phyloP scores from a whole-genome alignment of 2,329 filamentous ascomycete genomes.

The Colletotrichum sojae region DNA sequence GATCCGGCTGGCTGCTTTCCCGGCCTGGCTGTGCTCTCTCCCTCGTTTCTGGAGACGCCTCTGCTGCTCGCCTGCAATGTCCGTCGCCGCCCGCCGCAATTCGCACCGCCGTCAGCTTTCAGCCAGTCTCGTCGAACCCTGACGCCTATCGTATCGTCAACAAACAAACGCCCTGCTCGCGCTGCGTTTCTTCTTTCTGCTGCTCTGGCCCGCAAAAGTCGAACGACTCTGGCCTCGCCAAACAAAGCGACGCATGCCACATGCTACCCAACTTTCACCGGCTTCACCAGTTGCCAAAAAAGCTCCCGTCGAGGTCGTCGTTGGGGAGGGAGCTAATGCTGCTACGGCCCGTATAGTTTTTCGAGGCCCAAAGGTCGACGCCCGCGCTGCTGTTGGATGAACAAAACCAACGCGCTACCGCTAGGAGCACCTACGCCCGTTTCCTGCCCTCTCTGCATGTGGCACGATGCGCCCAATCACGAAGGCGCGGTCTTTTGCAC shows the following conservation, averaged over 20 bases:
- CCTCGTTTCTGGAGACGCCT: constrained; percentile 18
- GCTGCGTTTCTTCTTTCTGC: constrained; percentile 7
- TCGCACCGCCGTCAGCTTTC: constrained; percentile 8
- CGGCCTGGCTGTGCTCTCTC: constrained; percentile 20
- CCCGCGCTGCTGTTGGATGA: constrained; percentile 16
- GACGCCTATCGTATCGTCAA: constrained; percentile 19
- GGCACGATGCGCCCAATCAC: constrained; percentile 17
- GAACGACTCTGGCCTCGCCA: not conserved
- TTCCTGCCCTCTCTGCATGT: not conserved
- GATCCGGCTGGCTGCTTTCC: constrained; percentile 10
- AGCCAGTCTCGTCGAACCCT: constrained; percentile 17
- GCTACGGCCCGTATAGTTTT: constrained; percentile 7
- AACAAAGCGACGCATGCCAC: constrained; percentile 16
- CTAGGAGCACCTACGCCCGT: constrained; percentile 26
- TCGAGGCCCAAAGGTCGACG: constrained; percentile 22
- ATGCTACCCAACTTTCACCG: not conserved
- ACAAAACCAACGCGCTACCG: constrained; percentile 17
- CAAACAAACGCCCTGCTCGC: constrained; percentile 24
- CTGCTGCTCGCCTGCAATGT: constrained; percentile 23
- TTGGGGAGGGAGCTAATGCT: not conserved
- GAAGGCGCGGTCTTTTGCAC: not conserved
- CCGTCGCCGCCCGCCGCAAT: constrained; percentile 16
- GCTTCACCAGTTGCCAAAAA: constrained; percentile 5
- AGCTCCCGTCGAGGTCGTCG: not conserved
- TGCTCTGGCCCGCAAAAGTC: not conserved